A percentile compares a stretch with the other conserved stretches of the same genome.
Conservation (phyloP, 2,329 filamentous ascomycete species). For the Aureobasidium pullulans region DNA sequence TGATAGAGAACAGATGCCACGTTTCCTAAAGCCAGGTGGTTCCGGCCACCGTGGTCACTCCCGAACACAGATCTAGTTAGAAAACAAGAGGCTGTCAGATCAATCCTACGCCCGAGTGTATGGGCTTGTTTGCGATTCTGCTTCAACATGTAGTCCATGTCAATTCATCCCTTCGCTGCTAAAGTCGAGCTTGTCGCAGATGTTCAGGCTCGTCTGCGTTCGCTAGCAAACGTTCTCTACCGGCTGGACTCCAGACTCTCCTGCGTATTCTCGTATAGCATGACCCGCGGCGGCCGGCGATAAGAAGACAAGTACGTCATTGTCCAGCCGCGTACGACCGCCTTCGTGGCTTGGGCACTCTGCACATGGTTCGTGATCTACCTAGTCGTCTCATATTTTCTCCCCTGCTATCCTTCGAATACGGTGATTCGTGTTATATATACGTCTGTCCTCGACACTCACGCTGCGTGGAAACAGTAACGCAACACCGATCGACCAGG, state of each 20-base stretch:
- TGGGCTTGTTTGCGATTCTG: too few relatives aligned
- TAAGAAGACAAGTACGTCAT: not conserved
- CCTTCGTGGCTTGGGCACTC: not conserved
- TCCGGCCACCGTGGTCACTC: not conserved
- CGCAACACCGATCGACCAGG: not conserved
- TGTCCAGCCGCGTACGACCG: not conserved
- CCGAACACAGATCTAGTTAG: not conserved
- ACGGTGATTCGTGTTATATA: not conserved
- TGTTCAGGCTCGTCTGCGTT: not conserved
- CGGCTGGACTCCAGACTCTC: not conserved
- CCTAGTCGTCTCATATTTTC: not conserved
- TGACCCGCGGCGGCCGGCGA: not conserved
- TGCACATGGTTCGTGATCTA: not conserved
- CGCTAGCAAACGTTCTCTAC: not conserved
- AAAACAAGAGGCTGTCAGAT: too few relatives aligned
- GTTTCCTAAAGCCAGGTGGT: not conserved
- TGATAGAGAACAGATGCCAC: slow-evolving; percentile 10
- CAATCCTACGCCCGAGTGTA: too few relatives aligned
- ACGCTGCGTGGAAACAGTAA: not conserved
- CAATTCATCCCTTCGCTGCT: too few relatives aligned
- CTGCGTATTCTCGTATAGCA: not conserved
- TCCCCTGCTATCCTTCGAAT: not conserved
- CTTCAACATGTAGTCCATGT: too few relatives aligned
- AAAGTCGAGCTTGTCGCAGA: not conserved
- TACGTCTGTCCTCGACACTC: not conserved